Percentiles rank a stretch among this genome's conserved stretches.
Evolutionary conservation across 2,329 filamentous ascomycete genomes (phyloP).

Genomic region (Hypomyces rosellus): DNA sequence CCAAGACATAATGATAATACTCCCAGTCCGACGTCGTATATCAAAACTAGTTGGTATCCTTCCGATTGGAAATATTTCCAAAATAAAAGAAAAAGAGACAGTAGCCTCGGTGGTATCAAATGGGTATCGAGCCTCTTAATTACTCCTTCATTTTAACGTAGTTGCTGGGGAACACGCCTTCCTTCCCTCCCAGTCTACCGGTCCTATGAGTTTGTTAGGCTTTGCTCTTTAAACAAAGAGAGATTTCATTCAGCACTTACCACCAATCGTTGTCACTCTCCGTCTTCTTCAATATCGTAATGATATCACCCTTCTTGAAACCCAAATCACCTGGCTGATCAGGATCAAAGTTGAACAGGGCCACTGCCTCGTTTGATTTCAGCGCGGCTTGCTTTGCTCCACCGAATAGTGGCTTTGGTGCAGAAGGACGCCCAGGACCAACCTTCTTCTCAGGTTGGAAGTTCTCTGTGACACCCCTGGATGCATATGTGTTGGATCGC

Average conservation of each 20-base stretch:
- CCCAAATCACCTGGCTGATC: slow-evolving; percentile 88
- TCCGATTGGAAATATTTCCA: slow-evolving; percentile 9
- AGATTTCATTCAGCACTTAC: slow-evolving; percentile 43
- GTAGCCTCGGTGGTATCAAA: slow-evolving; percentile 10
- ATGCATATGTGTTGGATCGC: slow-evolving; percentile 46
- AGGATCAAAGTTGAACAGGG: slow-evolving; percentile 88
- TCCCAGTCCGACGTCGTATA: no score
- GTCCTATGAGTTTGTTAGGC: slow-evolving; percentile 51
- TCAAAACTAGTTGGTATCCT: slow-evolving; percentile 13
- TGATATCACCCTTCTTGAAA: slow-evolving; percentile 96
- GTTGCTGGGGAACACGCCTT: slow-evolving; percentile 89
- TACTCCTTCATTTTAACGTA: slow-evolving; percentile 61
- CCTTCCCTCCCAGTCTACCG: slow-evolving; percentile 73
- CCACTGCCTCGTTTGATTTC: slow-evolving; percentile 75
- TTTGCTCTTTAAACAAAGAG: not conserved
- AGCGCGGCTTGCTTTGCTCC: slow-evolving; percentile 47
- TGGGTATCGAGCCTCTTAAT: slow-evolving; percentile 4
- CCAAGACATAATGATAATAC: no score
- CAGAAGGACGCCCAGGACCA: slow-evolving; percentile 71
- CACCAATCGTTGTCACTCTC: slow-evolving; percentile 96
- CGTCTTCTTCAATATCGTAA: slow-evolving; percentile 90
- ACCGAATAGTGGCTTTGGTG: slow-evolving; percentile 79
- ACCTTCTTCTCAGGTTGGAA: slow-evolving; percentile 41
- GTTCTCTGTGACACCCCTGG: slow-evolving; percentile 38
- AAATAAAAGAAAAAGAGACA: not conserved